phyloP scores from a whole-genome alignment of 1,139 yeast genomes.

The Hemisphaericaspora lyxosophila region DNA sequence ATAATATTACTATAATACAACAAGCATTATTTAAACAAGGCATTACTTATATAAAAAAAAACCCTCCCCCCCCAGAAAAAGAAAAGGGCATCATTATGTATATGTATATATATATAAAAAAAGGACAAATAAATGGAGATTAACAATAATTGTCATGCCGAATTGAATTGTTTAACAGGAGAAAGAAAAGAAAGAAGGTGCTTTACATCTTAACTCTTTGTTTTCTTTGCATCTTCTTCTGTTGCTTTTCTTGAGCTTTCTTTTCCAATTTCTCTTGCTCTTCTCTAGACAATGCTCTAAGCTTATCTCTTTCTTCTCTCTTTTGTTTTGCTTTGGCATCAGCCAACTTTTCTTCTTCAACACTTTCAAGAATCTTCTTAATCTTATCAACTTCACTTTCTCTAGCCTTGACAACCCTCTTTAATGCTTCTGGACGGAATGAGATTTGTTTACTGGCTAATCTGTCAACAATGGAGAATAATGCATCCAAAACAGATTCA shows the following conservation, averaged over 20 bases:
- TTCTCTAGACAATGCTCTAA: conserved; percentile 62
- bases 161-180: neutral
- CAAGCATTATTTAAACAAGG: too few relatives aligned
- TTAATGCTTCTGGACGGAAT: conserved; percentile 67
- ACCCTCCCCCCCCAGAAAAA: too few relatives aligned
- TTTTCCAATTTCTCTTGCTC: conserved; percentile 75
- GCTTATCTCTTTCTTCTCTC: conserved; percentile 57
- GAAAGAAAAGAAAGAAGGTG: neutral
- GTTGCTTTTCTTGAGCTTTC: conserved; percentile 51
- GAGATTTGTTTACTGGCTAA: conserved; percentile 45
- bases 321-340: conserved; percentile 69
- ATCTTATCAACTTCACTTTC: conserved; percentile 67
- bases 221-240: conserved; percentile 43
- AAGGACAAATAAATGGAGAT: too few relatives aligned
- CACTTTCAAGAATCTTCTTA: conserved; percentile 56
- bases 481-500: conserved; percentile 48
- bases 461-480: conserved; percentile 54
- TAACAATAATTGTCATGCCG: neutral
- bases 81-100: neutral
- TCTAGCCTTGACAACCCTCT: conserved; percentile 72
- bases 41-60: too few relatives aligned
- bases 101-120: neutral
- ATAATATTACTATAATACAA: too few relatives aligned
- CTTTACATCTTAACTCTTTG: conserved; percentile 39
- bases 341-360: conserved; percentile 66